These are phyloP conservation scores for Apodospora peruviana DNA, from an alignment of 495 filamentous ascomycete species.

Conservation along the genomic window DNA sequence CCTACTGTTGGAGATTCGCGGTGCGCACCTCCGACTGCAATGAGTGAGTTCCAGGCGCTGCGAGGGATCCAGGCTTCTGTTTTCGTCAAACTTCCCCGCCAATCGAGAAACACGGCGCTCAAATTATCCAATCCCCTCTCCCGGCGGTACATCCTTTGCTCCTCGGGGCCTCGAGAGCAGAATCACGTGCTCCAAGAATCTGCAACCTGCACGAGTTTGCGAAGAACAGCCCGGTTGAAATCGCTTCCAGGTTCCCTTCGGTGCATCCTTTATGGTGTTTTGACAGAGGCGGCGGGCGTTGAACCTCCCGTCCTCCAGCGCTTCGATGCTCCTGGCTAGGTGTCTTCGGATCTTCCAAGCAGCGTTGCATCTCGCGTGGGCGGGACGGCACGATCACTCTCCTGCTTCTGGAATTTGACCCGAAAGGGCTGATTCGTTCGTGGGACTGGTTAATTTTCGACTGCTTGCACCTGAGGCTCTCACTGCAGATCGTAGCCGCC, in stretches of 20 bases:
- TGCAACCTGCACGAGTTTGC: no score
- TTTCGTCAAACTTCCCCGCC: not conserved
- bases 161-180: no score
- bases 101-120: not conserved
- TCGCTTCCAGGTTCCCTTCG: no score
- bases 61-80: no score
- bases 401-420: no score
- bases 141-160: no score
- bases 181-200: no score
- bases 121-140: not conserved
- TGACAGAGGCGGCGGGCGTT: not conserved
- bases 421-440: slow-evolving; percentile 4
- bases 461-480: not conserved
- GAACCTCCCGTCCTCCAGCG: not conserved
- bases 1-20: no score
- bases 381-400: slow-evolving; percentile 6
- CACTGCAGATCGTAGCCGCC: not conserved
- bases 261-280: no score
- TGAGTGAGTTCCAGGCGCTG: no score
- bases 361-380: not conserved
- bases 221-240: no score
- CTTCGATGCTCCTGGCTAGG: not conserved
- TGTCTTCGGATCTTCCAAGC: not conserved
- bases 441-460: slow-evolving; percentile 9
- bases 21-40: no score